Evolutionary conservation across 768 basidiomycete species (phyloP).

Genomic region (Mycena indigotica): DNA sequence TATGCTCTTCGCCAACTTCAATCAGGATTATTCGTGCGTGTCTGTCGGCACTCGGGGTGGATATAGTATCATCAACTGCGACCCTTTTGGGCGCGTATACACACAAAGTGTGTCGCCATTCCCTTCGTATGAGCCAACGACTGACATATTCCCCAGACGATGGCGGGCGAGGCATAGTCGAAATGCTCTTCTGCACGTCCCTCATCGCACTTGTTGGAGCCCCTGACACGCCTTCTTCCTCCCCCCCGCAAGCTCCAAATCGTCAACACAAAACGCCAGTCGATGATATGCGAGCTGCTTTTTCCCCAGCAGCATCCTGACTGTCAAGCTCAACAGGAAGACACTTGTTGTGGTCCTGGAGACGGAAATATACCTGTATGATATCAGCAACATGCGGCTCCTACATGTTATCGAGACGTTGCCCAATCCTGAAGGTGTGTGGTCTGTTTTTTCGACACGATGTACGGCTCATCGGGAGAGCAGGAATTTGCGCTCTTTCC

Average conservation of each 20-base stretch:
- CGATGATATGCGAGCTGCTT: conserved; percentile 96
- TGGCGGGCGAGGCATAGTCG: conserved; percentile 93
- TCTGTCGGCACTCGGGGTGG: conserved; percentile 95
- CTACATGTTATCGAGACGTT: conserved; percentile 97
- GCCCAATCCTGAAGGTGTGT: conserved; percentile 88
- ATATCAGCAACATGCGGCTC: conserved; percentile 97
- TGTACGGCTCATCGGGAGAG: conserved; percentile 4
- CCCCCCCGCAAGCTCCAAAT: conserved; percentile 95
- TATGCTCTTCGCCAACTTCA: conserved; percentile 91
- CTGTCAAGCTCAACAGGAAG: conserved; percentile 98
- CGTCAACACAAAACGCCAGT: conserved; percentile 99
- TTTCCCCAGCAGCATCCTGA: conserved; percentile 95
- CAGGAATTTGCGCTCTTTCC: conserved; percentile 93
- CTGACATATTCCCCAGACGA: conserved; percentile 58
- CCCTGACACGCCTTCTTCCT: conserved; percentile 87
- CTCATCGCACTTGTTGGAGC: conserved; percentile 96
- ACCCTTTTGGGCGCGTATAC: conserved; percentile 95
- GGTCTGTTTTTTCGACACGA: neutral
- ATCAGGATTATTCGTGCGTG: conserved; percentile 95
- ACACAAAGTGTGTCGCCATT: conserved; percentile 74
- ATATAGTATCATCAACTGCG: conserved; percentile 96
- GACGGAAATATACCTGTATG: conserved; percentile 98
- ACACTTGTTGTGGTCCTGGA: conserved; percentile 95
- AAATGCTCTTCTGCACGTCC: conserved; percentile 99
- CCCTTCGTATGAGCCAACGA: neutral